Evolutionary conservation across 2,329 filamentous ascomycete genomes (phyloP).

Genomic region (Ophiosphaerella narmari): DNA sequence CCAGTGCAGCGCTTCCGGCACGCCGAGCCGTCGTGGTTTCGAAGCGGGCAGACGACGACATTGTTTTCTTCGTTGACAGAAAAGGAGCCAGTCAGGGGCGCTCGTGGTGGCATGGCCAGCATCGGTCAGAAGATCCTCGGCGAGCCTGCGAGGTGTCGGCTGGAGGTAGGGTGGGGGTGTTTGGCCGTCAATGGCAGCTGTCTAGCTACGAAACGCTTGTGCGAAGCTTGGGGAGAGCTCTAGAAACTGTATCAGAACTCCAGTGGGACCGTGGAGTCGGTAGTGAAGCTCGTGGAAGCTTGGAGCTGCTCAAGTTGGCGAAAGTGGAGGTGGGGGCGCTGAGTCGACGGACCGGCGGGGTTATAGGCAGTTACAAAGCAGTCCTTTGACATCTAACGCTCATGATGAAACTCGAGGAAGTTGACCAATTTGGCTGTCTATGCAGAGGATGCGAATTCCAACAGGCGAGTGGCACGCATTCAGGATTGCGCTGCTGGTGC

Average conservation of each 20-base stretch:
- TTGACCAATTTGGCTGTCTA: not conserved
- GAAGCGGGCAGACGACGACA: conserved; percentile 94
- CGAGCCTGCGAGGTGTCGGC: conserved; percentile 1
- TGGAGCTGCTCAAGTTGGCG: conserved; percentile 1
- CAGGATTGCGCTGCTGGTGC: conserved; percentile 16
- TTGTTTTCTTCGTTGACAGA: conserved; percentile 90
- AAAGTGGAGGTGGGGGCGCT: conserved; percentile 3
- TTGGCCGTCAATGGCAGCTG: conserved; percentile 11
- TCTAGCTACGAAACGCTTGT: conserved; percentile 4
- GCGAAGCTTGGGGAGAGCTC: conserved; percentile 3
- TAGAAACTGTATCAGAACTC: conserved; percentile 2
- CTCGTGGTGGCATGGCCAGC: conserved; percentile 82
- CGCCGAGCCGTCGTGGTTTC: conserved; percentile 93
- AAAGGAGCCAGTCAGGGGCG: conserved; percentile 85
- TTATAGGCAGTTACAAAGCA: not conserved
- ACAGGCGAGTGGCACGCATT: conserved; percentile 2
- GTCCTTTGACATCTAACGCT: not conserved
- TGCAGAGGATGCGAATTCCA: not conserved
- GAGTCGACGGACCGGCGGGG: not conserved
- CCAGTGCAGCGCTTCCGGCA: conserved; percentile 98
- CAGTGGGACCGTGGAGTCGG: not conserved
- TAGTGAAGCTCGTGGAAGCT: not conserved
- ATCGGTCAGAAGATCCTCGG: conserved; percentile 38
- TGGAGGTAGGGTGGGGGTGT: not conserved
- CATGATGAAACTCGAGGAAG: conserved; percentile 2